Evolutionary conservation across 2,329 filamentous ascomycete species (phyloP).

Genomic region (Cladosporium sp.): DNA sequence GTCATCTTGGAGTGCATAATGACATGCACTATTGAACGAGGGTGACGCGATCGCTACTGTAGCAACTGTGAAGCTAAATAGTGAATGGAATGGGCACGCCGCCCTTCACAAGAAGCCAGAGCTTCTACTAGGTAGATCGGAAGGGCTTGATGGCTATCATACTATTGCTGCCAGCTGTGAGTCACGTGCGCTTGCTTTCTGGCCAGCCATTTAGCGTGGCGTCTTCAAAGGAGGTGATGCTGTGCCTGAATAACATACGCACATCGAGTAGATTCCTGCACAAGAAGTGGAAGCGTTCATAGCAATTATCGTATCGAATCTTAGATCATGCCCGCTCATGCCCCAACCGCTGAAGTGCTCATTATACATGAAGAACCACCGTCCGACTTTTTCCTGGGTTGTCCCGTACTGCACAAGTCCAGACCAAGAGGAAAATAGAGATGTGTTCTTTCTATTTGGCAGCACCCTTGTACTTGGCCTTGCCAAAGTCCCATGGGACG

Average conservation of each 20-base stretch:
- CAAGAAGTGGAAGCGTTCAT: not conserved
- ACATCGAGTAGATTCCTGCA: too few relatives aligned
- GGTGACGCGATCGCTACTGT: not conserved
- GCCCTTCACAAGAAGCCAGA: not conserved
- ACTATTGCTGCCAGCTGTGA: not conserved
- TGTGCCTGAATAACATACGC: too few relatives aligned
- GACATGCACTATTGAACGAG: not conserved
- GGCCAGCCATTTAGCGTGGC: too few relatives aligned
- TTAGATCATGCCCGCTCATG: constrained; percentile 1
- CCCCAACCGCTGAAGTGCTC: not conserved
- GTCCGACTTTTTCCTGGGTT: not conserved
- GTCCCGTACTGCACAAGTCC: not conserved
- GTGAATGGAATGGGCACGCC: not conserved
- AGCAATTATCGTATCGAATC: not conserved
- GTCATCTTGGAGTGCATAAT: not conserved
- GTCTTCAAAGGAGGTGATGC: too few relatives aligned
- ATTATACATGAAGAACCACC: not conserved
- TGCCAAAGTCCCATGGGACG: constrained; percentile 44
- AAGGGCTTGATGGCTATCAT: not conserved
- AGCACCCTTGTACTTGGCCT: constrained; percentile 38
- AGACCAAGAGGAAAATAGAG: not conserved
- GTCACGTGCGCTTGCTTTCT: not conserved
- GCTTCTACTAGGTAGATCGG: too few relatives aligned
- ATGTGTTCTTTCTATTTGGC: constrained; percentile 30
- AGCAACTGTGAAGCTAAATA: not conserved